phyloP scores from a whole-genome alignment of 495 filamentous ascomycete species.

The Xylaria venustula region DNA sequence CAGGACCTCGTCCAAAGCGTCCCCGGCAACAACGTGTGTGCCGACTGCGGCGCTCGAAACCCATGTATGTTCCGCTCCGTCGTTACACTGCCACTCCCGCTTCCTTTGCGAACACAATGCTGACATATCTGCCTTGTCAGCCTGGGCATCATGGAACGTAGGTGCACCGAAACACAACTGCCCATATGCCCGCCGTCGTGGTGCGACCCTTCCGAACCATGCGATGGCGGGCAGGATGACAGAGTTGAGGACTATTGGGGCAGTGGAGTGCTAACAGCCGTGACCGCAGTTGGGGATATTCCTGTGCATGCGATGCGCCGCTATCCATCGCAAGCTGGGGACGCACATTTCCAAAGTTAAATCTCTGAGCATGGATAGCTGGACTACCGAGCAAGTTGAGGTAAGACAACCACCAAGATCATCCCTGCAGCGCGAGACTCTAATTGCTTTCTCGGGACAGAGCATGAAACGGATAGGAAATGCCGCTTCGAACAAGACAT shows the following conservation, averaged over 20 bases:
- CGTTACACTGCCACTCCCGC: background rate
- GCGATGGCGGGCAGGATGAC: too few species aligned
- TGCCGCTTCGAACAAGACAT: slow-evolving; percentile 74
- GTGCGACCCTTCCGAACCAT: background rate
- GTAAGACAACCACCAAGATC: slow-evolving; percentile 48
- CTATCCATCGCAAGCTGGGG: slow-evolving; percentile 92
- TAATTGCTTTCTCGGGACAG: slow-evolving; percentile 43
- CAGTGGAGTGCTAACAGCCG: background rate
- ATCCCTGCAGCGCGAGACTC: background rate
- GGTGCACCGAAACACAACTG: slow-evolving; percentile 34
- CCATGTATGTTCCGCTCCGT: slow-evolving; percentile 63
- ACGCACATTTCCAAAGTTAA: slow-evolving; percentile 99
- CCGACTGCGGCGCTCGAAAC: slow-evolving; percentile 88
- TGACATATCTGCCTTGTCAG: slow-evolving; percentile 45
- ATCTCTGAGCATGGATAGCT: slow-evolving; percentile 95
- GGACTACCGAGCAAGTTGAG: slow-evolving; percentile 93
- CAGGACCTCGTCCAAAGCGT: slow-evolving; percentile 87
- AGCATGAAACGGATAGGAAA: slow-evolving; percentile 94
- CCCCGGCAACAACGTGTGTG: slow-evolving; percentile 90
- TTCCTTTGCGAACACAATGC: slow-evolving; percentile 3
- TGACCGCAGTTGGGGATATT: slow-evolving; percentile 80
- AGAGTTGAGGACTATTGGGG: too few species aligned
- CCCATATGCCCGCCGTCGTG: background rate
- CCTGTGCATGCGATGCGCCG: slow-evolving; percentile 95
- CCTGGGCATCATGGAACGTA: slow-evolving; percentile 99